Evolutionary conservation across 169 alveolate species (phyloP).

Genomic region (Theileria parva): DNA sequence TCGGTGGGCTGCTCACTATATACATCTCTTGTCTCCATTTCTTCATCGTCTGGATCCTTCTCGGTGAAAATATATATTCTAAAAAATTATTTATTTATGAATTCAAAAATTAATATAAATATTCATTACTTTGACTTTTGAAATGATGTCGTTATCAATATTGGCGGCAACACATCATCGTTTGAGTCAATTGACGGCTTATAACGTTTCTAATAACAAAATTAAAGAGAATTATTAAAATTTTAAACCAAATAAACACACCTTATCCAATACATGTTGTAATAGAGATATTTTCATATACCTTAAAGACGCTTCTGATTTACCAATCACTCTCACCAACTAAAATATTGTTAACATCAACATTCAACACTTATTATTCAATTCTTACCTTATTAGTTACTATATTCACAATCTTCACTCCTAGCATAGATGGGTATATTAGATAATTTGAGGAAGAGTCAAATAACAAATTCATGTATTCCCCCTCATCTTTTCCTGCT

Average conservation of each 20-base stretch:
- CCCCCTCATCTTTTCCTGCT: conserved; percentile 65
- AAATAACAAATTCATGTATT: conserved; percentile 79
- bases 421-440: conserved; percentile 90
- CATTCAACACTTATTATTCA: conserved; percentile 7
- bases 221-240: conserved; percentile 6
- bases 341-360: conserved; percentile 8
- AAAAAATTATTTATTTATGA: not conserved
- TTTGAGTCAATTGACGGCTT: conserved; percentile 71
- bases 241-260: conserved; percentile 6
- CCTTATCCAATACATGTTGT: conserved; percentile 68
- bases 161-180: conserved; percentile 78
- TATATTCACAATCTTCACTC: conserved; percentile 88
- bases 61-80: conserved; percentile 89
- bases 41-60: conserved; percentile 88
- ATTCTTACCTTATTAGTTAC: conserved; percentile 67
- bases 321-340: conserved; percentile 76
- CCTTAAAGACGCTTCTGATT: conserved; percentile 73
- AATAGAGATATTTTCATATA: conserved; percentile 69
- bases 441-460: conserved; percentile 93
- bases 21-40: conserved; percentile 87
- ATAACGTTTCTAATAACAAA: conserved; percentile 58
- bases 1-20: conserved; percentile 86
- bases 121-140: conserved; percentile 48
- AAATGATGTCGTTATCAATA: conserved; percentile 76
- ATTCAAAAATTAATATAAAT: not conserved